Base-by-base conservation (phyloP, 176 grass and related monocot genomes). In the Aegilops sharonensis region DNA sequence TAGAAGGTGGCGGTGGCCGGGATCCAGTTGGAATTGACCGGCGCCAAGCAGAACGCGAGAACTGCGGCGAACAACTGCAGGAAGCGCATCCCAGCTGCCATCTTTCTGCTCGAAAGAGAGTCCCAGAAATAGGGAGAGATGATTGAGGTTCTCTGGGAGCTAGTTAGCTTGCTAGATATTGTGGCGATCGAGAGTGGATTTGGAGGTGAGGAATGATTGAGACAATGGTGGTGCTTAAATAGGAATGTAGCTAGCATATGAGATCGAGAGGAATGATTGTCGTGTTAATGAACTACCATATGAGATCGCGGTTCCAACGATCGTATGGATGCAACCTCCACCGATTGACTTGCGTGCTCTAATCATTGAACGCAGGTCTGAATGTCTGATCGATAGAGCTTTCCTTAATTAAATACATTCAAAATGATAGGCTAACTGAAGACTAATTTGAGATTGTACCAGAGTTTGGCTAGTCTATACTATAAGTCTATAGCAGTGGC, bases 1-100 rank as follows among this genome's bases (percentile, higher is more conserved):
- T 91, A 88, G 77, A 91, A 91, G 18, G 90, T 91, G 4, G 86
- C 90, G 23, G 75, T 78, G 84, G n/a, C 84, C 34, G 48, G 17
- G 15, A 71, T 24, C 84, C 84, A 79, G 27, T 50, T 37, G 3
- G 56, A 36, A 3, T 21, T 80, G 11, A 20, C 77, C 54, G 39
- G 37, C 45, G 37, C 7, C 4, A 80, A 11, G 54, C 54, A 71
- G 36, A 80, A 21, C 23, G 67, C 66, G 45, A 80, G 37, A 48
- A 64, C 13, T 5, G 20, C 20, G 20, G 39, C 37, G 3, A 80
- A 3, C 65, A 79, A 11, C 50, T 71, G 34, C 37, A 80, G 77
- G 77, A 50, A 25, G 72, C 8, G 5, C 15, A 8, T 62, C 37
- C 54, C 54, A 29, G 17, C 31, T 9, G 8, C 14, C 66, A 34